Conservation (phyloP, 176 grass and related monocot genomes). For the Avena atlantica region DNA sequence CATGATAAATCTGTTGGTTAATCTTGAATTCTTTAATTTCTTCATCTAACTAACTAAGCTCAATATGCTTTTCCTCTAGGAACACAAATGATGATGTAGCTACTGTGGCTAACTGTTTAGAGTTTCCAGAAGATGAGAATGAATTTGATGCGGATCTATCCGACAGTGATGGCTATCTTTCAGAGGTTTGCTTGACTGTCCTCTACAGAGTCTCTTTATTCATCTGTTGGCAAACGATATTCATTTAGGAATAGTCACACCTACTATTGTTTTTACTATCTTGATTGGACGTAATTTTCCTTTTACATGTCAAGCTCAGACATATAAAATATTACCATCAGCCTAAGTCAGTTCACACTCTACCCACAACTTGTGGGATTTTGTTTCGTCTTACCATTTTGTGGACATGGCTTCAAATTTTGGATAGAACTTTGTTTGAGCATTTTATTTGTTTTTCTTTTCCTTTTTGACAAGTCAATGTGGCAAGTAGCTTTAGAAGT, state of each 20-base stretch:
- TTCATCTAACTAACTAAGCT: constrained; percentile 14
- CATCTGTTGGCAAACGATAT: background rate
- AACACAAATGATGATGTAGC: constrained; percentile 24
- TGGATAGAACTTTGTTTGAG: background rate
- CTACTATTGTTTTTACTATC: background rate
- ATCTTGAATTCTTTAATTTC: background rate
- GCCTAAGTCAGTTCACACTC: background rate
- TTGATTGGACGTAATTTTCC: background rate
- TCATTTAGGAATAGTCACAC: background rate
- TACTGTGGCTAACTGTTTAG: constrained; percentile 47
- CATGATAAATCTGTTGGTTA: background rate
- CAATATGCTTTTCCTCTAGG: constrained; percentile 38
- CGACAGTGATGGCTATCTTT: constrained; percentile 84
- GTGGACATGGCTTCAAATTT: background rate
- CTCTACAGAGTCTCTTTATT: background rate
- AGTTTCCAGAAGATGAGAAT: constrained; percentile 62
- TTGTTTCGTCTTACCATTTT: background rate
- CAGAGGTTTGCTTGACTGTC: constrained; percentile 60
- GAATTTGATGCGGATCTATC: constrained; percentile 68
- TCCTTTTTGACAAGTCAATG: background rate
- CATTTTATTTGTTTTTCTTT: background rate
- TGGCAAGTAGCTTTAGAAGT: background rate
- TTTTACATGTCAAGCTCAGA: background rate
- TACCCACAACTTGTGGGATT: background rate
- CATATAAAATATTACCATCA: background rate